A percentile compares a stretch with the other conserved stretches of the same genome.
phyloP scores from a whole-genome alignment of 139 green algal species.

The Monoraphidium neglectum region DNA sequence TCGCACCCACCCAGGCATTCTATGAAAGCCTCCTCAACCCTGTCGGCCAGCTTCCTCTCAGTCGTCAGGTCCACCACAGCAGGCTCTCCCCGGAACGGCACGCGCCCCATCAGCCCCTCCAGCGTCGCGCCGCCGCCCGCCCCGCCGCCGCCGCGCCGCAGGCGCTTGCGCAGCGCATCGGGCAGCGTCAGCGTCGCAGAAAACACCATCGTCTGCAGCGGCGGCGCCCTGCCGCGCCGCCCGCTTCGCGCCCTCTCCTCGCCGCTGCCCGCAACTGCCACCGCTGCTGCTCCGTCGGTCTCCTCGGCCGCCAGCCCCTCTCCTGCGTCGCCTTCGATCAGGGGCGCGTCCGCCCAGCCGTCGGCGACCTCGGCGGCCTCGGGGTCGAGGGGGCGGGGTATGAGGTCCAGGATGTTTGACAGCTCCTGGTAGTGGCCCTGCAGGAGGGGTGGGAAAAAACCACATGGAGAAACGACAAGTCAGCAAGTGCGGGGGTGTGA shows the following conservation, averaged over 20 bases:
- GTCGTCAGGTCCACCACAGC: conserved; percentile 83
- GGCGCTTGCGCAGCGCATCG: conserved; percentile 58
- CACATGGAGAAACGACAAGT: background rate
- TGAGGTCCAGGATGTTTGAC: conserved; percentile 74
- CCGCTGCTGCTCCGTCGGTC: background rate
- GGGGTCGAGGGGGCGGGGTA: conserved; percentile 49
- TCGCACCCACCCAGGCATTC: too few species aligned
- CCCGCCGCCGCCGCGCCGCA: conserved; percentile 70
- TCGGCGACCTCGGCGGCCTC: background rate
- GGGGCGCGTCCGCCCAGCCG: background rate
- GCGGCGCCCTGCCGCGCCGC: background rate
- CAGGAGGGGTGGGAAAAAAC: background rate
- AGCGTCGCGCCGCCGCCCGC: conserved; percentile 60
- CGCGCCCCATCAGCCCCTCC: conserved; percentile 76
- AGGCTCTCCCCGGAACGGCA: conserved; percentile 36
- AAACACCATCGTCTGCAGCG: conserved; percentile 96
- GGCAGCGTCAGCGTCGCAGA: conserved; percentile 96
- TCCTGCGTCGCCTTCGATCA: conserved; percentile 22
- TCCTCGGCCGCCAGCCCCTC: conserved; percentile 9
- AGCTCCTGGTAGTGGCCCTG: conserved; percentile 75
- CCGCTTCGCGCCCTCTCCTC: background rate
- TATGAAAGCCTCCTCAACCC: conserved; percentile 60
- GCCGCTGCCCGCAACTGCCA: background rate
- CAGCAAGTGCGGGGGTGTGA: too few species aligned
- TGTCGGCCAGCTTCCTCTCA: conserved; percentile 52